Base-by-base conservation (phyloP, 805 yeast species). In the Saturnispora mendoncae region DNA sequence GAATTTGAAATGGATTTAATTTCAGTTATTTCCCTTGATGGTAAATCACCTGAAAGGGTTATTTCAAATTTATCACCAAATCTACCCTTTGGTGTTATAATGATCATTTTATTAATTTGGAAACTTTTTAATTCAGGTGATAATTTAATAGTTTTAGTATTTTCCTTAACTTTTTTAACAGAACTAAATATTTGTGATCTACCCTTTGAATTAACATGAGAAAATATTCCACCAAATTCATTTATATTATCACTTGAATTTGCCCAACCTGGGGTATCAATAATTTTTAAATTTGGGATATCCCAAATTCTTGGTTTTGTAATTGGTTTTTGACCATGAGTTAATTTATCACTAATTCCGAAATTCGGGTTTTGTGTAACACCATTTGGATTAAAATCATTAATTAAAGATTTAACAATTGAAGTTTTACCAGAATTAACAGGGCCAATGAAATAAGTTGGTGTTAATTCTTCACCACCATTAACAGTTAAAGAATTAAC, bases 261-360 rank as follows among this genome's bases (percentile, higher is more conserved):
- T 4, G 52, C 37, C 41, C 44, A 55, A 0, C 62, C 63, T 1
- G 62, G 64, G 1, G 61, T 55, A 38, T 59, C 64, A 6, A 57
- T 45, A 3, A 56, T 17, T 8, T 37, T 39, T 21, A 51, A 36
- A 14, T 51, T 49, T 2, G 49, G 46, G n/a, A 47, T 33, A 12
- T 34, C 24, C 39, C 51, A 49, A 6, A 36, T 37, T 25, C 44
- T 41, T 13, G 50, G 45, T 10, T 39, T 35, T 2, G 41, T 29
- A 2, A 42, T 33, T 31, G 46, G 39, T 13, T 43, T 39, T 20
- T 29, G 36, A 36, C 39, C 38, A 33, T 27, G 31, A 20, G 35
- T 33, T 36, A 27, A 33, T 19, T 44, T 36, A n/a, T 25, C 23
- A 6, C 29, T 13, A 20, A 36, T 30, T 8, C 38, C 36, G 23